Conservation (phyloP, 2,329 filamentous ascomycete genomes). For the Beauveria pseudobassiana region DNA sequence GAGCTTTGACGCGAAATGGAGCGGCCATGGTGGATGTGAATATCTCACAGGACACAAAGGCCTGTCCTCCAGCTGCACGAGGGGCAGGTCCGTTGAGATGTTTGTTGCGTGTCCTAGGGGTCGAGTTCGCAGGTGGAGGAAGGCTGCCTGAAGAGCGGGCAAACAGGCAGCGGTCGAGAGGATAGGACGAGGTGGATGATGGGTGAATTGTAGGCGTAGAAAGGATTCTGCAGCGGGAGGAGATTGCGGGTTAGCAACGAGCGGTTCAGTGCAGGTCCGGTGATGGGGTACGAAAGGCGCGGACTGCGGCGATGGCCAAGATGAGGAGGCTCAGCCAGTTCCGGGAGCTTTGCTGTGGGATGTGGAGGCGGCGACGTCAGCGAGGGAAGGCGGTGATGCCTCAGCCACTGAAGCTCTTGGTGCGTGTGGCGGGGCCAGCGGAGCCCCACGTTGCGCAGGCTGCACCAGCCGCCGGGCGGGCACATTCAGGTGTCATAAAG, state of each 20-base stretch:
- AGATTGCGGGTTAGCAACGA: background rate
- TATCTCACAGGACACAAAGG: constrained; percentile 10
- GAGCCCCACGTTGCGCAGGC: background rate
- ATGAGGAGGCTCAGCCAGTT: constrained; percentile 11
- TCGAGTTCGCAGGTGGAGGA: constrained; percentile 6
- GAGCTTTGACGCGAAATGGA: constrained; percentile 88
- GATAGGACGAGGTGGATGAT: background rate
- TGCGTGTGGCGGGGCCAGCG: background rate
- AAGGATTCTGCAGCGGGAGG: background rate
- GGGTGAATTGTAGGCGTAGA: background rate
- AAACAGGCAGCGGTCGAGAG: background rate
- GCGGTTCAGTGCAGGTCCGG: background rate
- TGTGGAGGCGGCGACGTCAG: constrained; percentile 13
- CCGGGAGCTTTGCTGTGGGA: constrained; percentile 8
- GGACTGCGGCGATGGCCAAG: background rate
- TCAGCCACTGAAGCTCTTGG: constrained; percentile 10
- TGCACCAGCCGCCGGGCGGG: background rate
- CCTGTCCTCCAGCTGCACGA: constrained; percentile 4
- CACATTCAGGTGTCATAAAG: background rate
- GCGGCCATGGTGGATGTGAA: constrained; percentile 53
- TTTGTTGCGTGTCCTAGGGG: constrained; percentile 10
- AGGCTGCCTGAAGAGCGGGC: constrained; percentile 4
- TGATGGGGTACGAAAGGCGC: background rate
- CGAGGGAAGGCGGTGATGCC: constrained; percentile 13
- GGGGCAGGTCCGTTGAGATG: constrained; percentile 6